Percentiles rank a stretch among this genome's conserved stretches.
These are phyloP conservation scores for Penicillium sp. DNA, from an alignment of 2,329 filamentous ascomycete species.

Conservation along the genomic window DNA sequence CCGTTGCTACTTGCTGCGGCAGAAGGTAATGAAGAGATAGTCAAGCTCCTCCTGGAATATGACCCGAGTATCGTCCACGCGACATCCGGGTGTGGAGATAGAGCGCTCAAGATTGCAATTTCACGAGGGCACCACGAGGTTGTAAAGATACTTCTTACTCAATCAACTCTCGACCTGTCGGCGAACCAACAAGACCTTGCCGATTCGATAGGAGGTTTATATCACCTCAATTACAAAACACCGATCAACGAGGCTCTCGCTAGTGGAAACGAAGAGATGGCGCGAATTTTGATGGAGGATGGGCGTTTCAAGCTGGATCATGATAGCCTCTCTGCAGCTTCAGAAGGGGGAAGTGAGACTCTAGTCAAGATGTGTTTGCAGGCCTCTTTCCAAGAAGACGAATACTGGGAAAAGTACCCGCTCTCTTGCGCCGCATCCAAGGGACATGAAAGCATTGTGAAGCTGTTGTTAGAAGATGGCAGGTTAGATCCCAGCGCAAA, in stretches of 20 bases:
- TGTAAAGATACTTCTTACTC: background rate
- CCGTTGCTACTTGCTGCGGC: background rate
- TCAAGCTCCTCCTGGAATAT: background rate
- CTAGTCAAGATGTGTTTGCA: background rate
- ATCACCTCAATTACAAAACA: background rate
- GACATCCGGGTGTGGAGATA: background rate
- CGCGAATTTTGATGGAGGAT: background rate
- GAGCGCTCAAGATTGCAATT: background rate
- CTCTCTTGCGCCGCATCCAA: background rate
- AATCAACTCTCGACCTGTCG: background rate
- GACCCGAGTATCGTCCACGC: background rate
- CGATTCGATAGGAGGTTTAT: background rate
- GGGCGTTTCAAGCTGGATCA: background rate
- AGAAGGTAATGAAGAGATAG: background rate
- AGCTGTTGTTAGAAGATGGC: background rate
- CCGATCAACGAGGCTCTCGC: background rate
- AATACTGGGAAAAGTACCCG: background rate
- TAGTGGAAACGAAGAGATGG: background rate
- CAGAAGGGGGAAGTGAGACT: background rate
- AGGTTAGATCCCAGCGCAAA: conserved; percentile 1
- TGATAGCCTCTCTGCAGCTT: background rate
- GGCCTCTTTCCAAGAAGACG: background rate
- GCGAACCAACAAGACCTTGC: background rate
- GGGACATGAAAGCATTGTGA: background rate
- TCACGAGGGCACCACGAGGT: background rate